These are phyloP conservation scores for Blastobotrys parvus DNA, from an alignment of 805 yeast genomes.

Conservation along the genomic window DNA sequence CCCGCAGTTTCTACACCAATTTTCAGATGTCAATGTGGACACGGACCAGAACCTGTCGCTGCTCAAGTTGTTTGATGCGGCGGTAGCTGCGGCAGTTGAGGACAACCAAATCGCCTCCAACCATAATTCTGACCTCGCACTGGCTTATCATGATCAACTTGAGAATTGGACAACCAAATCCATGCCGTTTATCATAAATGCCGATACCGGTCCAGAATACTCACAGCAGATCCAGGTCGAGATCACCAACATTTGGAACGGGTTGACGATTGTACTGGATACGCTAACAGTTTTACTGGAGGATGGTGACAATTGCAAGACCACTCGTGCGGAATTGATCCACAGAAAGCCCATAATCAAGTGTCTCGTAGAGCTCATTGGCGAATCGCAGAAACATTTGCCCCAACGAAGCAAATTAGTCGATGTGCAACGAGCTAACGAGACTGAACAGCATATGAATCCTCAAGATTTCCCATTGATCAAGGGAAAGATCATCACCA, in stretches of 20 bases:
- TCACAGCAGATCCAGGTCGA: constrained; percentile 4
- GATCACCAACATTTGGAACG: constrained; percentile 8
- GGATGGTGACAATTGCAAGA: background rate
- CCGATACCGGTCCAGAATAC: constrained; percentile 2
- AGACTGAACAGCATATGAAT: constrained; percentile 7
- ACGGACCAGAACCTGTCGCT: constrained; percentile 9
- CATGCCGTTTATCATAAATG: constrained; percentile 9
- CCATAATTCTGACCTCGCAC: background rate
- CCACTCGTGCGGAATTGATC: background rate
- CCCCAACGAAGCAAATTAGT: constrained; percentile 15
- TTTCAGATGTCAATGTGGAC: background rate
- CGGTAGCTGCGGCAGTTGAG: background rate
- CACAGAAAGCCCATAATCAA: background rate
- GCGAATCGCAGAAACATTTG: constrained; percentile 12
- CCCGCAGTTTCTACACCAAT: background rate
- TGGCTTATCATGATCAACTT: background rate
- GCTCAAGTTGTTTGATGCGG: constrained; percentile 15
- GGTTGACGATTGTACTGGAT: constrained; percentile 9
- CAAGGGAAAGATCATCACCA: constrained; percentile 59
- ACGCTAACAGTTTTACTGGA: constrained; percentile 6
- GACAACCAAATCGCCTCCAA: background rate
- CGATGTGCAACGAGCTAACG: constrained; percentile 6
- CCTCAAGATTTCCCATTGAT: constrained; percentile 46
- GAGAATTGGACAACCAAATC: constrained; percentile 1
- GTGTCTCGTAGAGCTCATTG: constrained; percentile 4